Evolutionary conservation across 495 filamentous ascomycete species (phyloP), one percentile per base, ranked within the genome.

Genomic region (Rhypophila decipiens): DNA sequence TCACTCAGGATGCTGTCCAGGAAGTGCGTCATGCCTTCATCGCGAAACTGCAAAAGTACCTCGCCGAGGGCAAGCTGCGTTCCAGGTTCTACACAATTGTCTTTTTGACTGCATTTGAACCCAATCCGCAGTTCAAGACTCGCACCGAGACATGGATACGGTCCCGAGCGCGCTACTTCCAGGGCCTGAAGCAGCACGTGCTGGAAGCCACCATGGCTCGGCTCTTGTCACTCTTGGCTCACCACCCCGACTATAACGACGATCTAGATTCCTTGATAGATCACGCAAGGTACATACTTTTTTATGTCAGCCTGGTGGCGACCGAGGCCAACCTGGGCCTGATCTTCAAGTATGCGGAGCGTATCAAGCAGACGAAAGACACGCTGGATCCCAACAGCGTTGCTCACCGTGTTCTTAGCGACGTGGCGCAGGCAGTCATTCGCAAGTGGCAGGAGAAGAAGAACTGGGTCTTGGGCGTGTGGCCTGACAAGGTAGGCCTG

Each of bases 21-120:
- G 74, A 83, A 53, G 87, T 97, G 35, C 82, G 93, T 23, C 75
- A 72, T 39, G 82, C 77, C 0, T 97, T 96, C 50, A 69, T 94
- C 39, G 79, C 78, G 53, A 85, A 88, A 47, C 71, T 99, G 22
- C 90, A 93, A 61, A 96, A 95, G 67, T 87, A 90, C 56, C 77
- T 90, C 2, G 82, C 79, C 3, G 74, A 80, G 18, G 68, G 71
- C 27, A 81, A 79, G 51, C 76, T 99, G 7, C 74, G 83, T 2
- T 57, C 74, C 11, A 78, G 94, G 5, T 99, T 88, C 76, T 94
- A 94, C 60, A 84, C 84, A 5, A 80, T 95, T 36, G 74, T 91
- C 4, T 97, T 94, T 68, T 68, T 97, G 24, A 81, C 89, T 47
- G 91, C 93, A 1, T 96, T 89, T 54, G 93, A 99, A 67, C 93